Percentiles rank a stretch among this genome's conserved stretches.
Evolutionary conservation across 257 asterid species (phyloP).

Genomic region (Thymus quinquecostatus): DNA sequence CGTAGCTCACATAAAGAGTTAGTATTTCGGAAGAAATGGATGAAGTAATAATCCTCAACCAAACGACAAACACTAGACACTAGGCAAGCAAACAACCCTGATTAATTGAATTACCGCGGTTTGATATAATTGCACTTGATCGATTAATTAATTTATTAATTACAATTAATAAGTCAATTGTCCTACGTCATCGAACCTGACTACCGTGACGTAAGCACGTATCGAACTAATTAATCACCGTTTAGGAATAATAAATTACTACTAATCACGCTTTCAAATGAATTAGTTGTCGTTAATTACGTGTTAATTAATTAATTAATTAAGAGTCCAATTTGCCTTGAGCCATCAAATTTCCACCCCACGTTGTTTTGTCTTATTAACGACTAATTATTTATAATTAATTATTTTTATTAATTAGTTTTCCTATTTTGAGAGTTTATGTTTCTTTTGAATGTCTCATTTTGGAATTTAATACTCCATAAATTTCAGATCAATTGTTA

Average conservation of each 20-base stretch:
- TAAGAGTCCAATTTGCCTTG: slow-evolving; percentile 28
- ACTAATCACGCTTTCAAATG: not conserved
- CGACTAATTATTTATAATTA: not conserved
- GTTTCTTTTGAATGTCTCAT: too few species aligned
- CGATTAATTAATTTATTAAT: not conserved
- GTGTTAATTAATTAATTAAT: not conserved
- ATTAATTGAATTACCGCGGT: not conserved
- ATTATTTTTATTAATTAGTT: not conserved
- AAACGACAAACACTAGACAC: slow-evolving; percentile 15
- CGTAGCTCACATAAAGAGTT: too few species aligned
- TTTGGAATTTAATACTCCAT: too few species aligned
- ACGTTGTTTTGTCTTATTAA: slow-evolving; percentile 30
- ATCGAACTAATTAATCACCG: slow-evolving; percentile 20
- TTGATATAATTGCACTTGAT: not conserved
- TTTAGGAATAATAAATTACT: not conserved
- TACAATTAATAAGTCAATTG: not conserved
- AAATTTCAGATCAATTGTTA: too few species aligned
- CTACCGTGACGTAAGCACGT: slow-evolving; percentile 14
- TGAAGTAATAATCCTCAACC: too few species aligned
- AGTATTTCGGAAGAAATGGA: too few species aligned
- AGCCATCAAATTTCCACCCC: slow-evolving; percentile 34
- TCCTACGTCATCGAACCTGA: slow-evolving; percentile 25
- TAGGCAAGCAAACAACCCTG: slow-evolving; percentile 13
- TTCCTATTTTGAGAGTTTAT: too few species aligned
- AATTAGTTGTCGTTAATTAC: not conserved